These are phyloP conservation scores for Galeopsis tetrahit DNA, from an alignment of 257 asterid species.

Conservation along the genomic window DNA sequence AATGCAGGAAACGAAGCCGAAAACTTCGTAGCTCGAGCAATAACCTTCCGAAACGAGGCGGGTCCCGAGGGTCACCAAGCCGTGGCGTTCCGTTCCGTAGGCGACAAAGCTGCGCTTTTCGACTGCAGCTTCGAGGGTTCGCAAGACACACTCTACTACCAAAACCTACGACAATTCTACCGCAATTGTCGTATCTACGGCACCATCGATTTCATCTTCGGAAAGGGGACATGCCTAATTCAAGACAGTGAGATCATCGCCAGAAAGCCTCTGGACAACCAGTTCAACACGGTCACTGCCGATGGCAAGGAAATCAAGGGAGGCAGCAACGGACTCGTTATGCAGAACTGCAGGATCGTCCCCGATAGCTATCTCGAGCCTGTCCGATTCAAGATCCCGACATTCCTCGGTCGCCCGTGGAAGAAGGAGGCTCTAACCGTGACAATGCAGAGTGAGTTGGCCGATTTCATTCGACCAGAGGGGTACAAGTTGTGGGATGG, in stretches of 20 bases:
- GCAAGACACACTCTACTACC: conserved; percentile 82
- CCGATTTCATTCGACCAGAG: conserved; percentile 62
- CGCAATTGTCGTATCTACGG: conserved; percentile 74
- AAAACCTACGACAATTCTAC: conserved; percentile 58
- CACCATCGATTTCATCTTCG: conserved; percentile 79
- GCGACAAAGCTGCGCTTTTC: conserved; percentile 57
- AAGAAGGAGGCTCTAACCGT: conserved; percentile 46
- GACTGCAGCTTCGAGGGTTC: conserved; percentile 73
- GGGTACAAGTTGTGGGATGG: conserved; percentile 58
- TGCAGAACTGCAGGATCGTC: conserved; percentile 69
- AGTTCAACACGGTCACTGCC: conserved; percentile 65
- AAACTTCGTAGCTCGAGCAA: conserved; percentile 58
- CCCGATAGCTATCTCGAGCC: conserved; percentile 46
- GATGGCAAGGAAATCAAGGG: conserved; percentile 51
- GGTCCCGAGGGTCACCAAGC: conserved; percentile 75
- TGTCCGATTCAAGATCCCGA: conserved; percentile 35
- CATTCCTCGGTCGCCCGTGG: conserved; percentile 74
- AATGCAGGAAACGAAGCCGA: conserved; percentile 43
- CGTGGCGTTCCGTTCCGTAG: conserved; percentile 61
- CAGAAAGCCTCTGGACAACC: conserved; percentile 46
- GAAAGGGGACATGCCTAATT: conserved; percentile 61
- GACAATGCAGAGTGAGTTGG: conserved; percentile 62
- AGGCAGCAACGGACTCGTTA: conserved; percentile 53
- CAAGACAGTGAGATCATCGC: conserved; percentile 66
- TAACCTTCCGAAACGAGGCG: conserved; percentile 71